Conservation (phyloP, 2,329 filamentous ascomycete species). For the Penicillium sp. region DNA sequence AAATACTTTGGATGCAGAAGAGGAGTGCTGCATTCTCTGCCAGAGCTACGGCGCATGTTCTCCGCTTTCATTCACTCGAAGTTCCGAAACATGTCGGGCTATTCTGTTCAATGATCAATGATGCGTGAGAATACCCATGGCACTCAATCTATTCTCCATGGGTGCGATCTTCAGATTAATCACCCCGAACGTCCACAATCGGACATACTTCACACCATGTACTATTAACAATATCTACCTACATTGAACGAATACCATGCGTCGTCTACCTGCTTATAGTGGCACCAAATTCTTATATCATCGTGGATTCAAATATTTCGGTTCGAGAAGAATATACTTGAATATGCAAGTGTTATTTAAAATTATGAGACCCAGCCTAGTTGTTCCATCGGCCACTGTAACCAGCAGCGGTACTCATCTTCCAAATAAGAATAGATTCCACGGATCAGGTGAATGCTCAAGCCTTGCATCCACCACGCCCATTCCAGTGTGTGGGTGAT, state of each 20-base stretch:
- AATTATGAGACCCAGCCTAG: slow-evolving; percentile 19
- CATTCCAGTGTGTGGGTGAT: slow-evolving; percentile 20
- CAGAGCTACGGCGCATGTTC: background rate
- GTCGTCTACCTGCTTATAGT: background rate
- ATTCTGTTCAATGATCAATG: background rate
- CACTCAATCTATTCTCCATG: background rate
- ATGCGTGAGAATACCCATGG: background rate
- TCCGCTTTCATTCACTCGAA: too few species aligned
- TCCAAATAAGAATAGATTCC: slow-evolving; percentile 19
- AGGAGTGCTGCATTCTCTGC: too few species aligned
- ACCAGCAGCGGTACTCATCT: slow-evolving; percentile 20
- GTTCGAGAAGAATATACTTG: too few species aligned
- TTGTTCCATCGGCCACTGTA: slow-evolving; percentile 22
- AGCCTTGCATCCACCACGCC: slow-evolving; percentile 25
- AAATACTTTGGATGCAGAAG: too few species aligned
- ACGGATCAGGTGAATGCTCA: slow-evolving; percentile 17
- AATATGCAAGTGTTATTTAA: background rate
- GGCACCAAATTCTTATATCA: background rate
- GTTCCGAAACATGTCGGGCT: background rate
- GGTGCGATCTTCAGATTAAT: background rate
- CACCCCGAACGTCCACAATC: background rate
- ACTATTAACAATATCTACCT: background rate
- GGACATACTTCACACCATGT: background rate
- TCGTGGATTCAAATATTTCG: too few species aligned
- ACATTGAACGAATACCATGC: background rate